Evolutionary conservation across 371 early-diverging fungal genomes (phyloP), one percentile per base, ranked within the genome.

Genomic region (Lichtheimia ornata): DNA sequence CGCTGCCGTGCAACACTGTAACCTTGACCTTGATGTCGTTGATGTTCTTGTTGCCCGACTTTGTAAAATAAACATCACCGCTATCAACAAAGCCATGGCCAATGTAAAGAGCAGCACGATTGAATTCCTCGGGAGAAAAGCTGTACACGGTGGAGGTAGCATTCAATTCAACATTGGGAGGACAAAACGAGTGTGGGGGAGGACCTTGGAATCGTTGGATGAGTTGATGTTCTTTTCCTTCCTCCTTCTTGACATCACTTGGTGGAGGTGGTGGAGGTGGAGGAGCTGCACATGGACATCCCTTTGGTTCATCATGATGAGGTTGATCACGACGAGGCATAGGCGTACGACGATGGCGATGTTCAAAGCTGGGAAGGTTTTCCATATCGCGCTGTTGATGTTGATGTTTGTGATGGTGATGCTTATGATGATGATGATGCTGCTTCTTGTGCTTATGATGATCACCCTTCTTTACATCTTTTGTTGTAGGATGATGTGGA

Each of bases 71-170:
- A 15, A 67, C 50, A 7, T 61, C 53, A 44, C 63, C 63, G 13
- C 50, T 53, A 12, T 59, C 63, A 2, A 51, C 35, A 53, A 63
- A 53, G 24, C 50, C 57, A 22, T 59, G 45, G 20, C 63, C 63
- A 22, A 67, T 35, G 11, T 50, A 56, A 45, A 67, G 14, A 20
- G 59, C 60, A 24, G 63, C 58, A 13, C 53, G 45, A 28, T 53
- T 59, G 43, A 63, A 67, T 53, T 67, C 49, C n/a, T 67, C 63
- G 12, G 63, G 60, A 13, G 68, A 67, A 49, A 67, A 63, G 12
- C 25, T 59, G 30, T 60, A 54, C 1, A 45, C 51, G 0, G 62
- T 63, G 5, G 63, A 52, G 2, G 57, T 57, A 12, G 68, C 35
- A 14, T 49, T 27, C 41, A 67, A 50, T 22, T 52, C 52, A 12